A percentile compares a stretch with the other conserved stretches of the same genome.
phyloP scores from a whole-genome alignment of 148 eudicot species.

The Rhododendron griersonianum region DNA sequence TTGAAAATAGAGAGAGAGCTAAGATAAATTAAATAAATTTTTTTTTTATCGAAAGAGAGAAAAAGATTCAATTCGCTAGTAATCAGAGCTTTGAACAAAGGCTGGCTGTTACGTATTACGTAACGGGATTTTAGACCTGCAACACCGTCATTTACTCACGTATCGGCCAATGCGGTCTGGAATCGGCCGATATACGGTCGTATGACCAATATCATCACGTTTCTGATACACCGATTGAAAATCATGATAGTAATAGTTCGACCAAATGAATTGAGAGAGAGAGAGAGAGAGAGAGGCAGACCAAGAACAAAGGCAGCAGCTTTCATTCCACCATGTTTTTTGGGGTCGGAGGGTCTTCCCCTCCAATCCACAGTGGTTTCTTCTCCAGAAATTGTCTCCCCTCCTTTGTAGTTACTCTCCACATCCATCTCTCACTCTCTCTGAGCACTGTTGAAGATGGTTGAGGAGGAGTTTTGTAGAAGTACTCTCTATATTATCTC shows the following conservation, averaged over 20 bases:
- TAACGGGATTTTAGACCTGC: too few relatives aligned
- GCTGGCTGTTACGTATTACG: not conserved
- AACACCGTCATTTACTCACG: too few relatives aligned
- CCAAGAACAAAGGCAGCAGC: slow-evolving; percentile 94
- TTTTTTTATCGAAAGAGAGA: not conserved
- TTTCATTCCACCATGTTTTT: slow-evolving; percentile 74
- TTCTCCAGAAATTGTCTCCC: slow-evolving; percentile 15
- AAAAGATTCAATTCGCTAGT: not conserved
- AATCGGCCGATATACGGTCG: too few relatives aligned
- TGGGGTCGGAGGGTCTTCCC: slow-evolving; percentile 70
- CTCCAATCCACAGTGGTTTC: slow-evolving; percentile 60
- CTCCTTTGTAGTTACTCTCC: slow-evolving; percentile 31
- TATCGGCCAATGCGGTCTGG: too few relatives aligned
- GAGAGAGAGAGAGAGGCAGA: slow-evolving; percentile 11
- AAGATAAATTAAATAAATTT: not conserved
- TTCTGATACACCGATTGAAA: too few relatives aligned
- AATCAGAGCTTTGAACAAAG: not conserved
- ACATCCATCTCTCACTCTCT: slow-evolving; percentile 23
- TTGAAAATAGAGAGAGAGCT: not conserved
- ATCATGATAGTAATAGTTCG: too few relatives aligned
- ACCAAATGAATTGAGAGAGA: not conserved
- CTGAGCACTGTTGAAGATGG: not conserved
- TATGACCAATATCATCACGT: too few relatives aligned
- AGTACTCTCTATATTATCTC: not conserved
- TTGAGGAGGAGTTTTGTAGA: not conserved